A percentile compares a stretch with the other conserved stretches of the same genome.
phyloP scores from a whole-genome alignment of 345 rosid species.

The Syzygium oleosum region DNA sequence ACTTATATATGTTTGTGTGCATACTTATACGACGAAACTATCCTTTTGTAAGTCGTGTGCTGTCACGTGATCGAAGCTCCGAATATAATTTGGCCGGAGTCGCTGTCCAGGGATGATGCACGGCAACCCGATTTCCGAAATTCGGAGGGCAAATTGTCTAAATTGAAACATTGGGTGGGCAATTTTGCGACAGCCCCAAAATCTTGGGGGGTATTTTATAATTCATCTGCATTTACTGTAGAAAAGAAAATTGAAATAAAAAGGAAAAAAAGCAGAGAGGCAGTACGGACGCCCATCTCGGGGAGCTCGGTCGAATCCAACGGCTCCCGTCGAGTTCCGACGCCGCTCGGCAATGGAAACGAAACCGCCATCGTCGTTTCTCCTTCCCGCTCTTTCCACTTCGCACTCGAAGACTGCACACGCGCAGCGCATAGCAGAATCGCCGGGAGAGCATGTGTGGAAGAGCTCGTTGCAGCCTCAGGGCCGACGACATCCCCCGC shows the following conservation, averaged over 20 bases:
- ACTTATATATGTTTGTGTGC: neutral
- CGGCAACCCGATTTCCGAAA: neutral
- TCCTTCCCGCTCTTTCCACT: neutral
- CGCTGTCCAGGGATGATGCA: neutral
- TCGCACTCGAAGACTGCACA: neutral
- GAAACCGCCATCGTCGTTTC: neutral
- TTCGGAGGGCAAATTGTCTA: neutral
- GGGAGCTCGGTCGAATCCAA: neutral
- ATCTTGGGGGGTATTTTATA: neutral
- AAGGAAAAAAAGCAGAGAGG: neutral
- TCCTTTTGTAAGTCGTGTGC: neutral
- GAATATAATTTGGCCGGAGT: neutral
- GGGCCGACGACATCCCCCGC: slow-evolving; percentile 57
- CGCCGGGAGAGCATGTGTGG: slow-evolving; percentile 49
- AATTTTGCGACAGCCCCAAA: neutral
- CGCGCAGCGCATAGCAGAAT: neutral
- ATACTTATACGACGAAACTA: neutral
- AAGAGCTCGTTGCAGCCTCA: slow-evolving; percentile 68
- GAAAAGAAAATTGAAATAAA: neutral
- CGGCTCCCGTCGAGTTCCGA: neutral
- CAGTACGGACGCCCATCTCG: neutral
- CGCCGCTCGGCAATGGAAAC: neutral
- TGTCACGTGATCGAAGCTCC: neutral
- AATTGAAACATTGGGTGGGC: neutral
- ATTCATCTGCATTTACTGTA: neutral